phyloP scores from a whole-genome alignment of 78 protist species.

The Capsaspora owczarzaki region DNA sequence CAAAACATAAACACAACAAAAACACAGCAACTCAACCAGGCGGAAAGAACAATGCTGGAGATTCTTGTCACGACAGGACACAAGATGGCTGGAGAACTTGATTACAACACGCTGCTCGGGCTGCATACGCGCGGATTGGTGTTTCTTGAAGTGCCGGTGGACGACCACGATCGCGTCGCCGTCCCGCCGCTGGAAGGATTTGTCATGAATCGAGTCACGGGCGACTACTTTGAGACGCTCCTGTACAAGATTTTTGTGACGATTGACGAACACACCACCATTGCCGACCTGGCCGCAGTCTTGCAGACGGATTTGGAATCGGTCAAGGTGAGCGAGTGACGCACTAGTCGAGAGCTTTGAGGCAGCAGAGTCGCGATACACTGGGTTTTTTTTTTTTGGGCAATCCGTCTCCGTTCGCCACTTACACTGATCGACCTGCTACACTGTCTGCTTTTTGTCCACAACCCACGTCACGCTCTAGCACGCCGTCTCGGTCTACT shows the following conservation, averaged over 20 bases:
- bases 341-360: no score
- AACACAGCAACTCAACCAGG: no score
- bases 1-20: no score
- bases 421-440: not conserved
- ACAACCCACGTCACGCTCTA: no score
- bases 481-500: conserved; percentile 69
- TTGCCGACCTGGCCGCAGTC: conserved; percentile 62
- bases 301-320: conserved; percentile 39
- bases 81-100: conserved; percentile 12
- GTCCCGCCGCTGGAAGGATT: conserved; percentile 85
- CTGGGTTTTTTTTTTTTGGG: not conserved
- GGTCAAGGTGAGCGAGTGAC: conserved; percentile 26
- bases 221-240: conserved; percentile 72
- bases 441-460: not conserved
- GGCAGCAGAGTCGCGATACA: no score
- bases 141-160: conserved; percentile 32
- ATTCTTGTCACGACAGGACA: conserved; percentile 2
- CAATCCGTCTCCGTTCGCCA: not conserved
- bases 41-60: conserved; percentile 2
- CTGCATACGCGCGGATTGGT: conserved; percentile 16
- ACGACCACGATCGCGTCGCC: conserved; percentile 19
- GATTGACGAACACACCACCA: conserved; percentile 74
- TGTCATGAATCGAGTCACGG: conserved; percentile 84
- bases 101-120: not conserved
- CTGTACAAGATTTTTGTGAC: conserved; percentile 85